A percentile compares a stretch with the other conserved stretches of the same genome.
phyloP scores from a whole-genome alignment of 2,329 filamentous ascomycete genomes.

The Simplicillium sp. region DNA sequence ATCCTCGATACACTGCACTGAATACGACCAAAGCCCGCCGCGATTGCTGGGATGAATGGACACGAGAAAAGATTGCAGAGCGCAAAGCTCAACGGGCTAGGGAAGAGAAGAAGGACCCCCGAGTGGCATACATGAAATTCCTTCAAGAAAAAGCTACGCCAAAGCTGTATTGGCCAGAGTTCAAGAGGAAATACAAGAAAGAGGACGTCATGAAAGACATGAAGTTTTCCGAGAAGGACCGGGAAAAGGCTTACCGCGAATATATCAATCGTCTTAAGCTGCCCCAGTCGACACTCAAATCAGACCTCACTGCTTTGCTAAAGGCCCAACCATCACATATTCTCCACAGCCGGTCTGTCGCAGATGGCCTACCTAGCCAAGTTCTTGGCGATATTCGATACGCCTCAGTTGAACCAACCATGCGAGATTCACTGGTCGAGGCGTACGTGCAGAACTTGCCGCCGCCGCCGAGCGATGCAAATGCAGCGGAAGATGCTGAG shows the following conservation, averaged over 20 bases:
- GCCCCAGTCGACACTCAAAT: conserved; percentile 55
- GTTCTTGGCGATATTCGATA: conserved; percentile 61
- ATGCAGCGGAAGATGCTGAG: conserved; percentile 37
- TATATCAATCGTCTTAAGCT: conserved; percentile 59
- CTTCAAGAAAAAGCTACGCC: conserved; percentile 74
- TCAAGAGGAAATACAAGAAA: conserved; percentile 81
- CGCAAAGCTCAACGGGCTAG: conserved; percentile 64
- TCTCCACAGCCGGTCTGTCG: conserved; percentile 50
- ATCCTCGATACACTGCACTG: conserved; percentile 77
- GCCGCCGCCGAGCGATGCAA: conserved; percentile 39
- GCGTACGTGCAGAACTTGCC: conserved; percentile 56
- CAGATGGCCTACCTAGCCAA: conserved; percentile 49
- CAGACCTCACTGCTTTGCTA: conserved; percentile 58
- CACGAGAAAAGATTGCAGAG: conserved; percentile 61
- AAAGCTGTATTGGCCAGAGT: conserved; percentile 96
- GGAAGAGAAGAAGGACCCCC: conserved; percentile 74
- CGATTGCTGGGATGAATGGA: conserved; percentile 81
- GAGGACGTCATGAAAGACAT: conserved; percentile 72
- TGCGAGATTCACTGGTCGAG: conserved; percentile 56
- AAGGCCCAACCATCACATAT: conserved; percentile 46
- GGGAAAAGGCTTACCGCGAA: conserved; percentile 72
- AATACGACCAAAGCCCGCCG: conserved; percentile 71
- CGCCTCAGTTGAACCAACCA: conserved; percentile 51
- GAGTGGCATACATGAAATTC: conserved; percentile 72
- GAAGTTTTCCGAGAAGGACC: conserved; percentile 62